Conservation (phyloP, 2,329 filamentous ascomycete species). For the Pseudophaeomoniella oleicola region DNA sequence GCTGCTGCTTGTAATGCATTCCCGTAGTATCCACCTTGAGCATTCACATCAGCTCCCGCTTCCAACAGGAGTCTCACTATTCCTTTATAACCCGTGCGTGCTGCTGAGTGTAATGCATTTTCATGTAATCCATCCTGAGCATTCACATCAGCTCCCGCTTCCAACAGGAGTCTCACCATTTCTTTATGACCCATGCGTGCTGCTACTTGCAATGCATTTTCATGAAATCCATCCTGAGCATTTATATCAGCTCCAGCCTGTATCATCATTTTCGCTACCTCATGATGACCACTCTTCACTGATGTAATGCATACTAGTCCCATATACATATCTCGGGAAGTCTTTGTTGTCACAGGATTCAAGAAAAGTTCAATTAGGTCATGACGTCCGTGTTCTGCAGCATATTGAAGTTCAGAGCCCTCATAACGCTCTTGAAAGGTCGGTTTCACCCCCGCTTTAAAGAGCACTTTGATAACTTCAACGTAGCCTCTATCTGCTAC, state of each 20-base stretch:
- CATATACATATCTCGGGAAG: no score
- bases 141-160: constrained; percentile 4
- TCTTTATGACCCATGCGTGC: constrained; percentile 1
- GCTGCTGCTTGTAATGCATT: constrained; percentile 3
- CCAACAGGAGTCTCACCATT: constrained; percentile 4
- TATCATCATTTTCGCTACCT: background rate
- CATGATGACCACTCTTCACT: no score
- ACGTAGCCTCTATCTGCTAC: no score
- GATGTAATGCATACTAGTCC: no score
- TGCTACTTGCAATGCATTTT: constrained; percentile 3
- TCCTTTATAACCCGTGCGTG: constrained; percentile 1
- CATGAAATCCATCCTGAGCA: constrained; percentile 1
- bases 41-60: constrained; percentile 3
- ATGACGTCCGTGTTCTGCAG: no score
- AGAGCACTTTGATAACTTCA: no score
- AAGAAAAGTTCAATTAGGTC: no score
- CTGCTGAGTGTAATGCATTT: constrained; percentile 3
- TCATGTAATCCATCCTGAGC: constrained; percentile 1
- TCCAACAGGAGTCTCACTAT: constrained; percentile 5
- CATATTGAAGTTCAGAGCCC: no score
- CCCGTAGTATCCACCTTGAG: constrained; percentile 2
- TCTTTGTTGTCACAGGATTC: no score
- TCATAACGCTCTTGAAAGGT: no score
- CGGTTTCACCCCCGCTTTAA: no score
- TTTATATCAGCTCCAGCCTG: constrained; percentile 1